Evolutionary conservation across 305 asterid genomes (phyloP).

Genomic region (Rubia balearica): DNA sequence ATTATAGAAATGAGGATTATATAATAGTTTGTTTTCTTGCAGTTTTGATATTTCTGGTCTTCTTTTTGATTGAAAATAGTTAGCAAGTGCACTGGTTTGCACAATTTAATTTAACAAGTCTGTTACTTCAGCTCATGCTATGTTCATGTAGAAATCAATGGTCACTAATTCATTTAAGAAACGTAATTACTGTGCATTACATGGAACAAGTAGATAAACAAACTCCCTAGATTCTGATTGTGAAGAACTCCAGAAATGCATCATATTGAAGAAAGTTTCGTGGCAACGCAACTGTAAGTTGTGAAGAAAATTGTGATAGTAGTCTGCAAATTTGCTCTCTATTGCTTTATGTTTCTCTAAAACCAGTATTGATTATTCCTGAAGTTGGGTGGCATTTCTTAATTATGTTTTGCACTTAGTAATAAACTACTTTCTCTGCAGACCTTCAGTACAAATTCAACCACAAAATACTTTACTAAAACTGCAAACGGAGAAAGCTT

Average conservation of each 20-base stretch:
- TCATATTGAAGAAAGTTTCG: conserved; percentile 94
- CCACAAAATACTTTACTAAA: conserved; percentile 85
- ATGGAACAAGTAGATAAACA: conserved; percentile 53
- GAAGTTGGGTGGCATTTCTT: not conserved
- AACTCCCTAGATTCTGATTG: conserved; percentile 61
- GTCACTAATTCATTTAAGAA: not conserved
- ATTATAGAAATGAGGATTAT: no score
- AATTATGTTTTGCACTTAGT: not conserved
- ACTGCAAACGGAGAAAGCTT: conserved; percentile 73
- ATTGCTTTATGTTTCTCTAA: not conserved
- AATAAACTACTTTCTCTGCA: conserved; percentile 21
- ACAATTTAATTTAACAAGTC: not conserved
- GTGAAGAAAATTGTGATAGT: conserved; percentile 2
- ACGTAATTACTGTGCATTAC: not conserved
- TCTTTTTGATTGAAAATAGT: not conserved
- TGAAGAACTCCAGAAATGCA: conserved; percentile 69
- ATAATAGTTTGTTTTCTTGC: not conserved
- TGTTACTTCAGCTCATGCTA: conserved; percentile 4
- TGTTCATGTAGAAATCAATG: not conserved
- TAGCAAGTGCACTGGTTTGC: not conserved
- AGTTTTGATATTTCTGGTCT: not conserved
- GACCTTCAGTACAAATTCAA: conserved; percentile 71
- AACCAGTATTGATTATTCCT: not conserved
- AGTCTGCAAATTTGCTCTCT: not conserved
- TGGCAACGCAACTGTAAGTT: conserved; percentile 83